Evolutionary conservation across 2,329 filamentous ascomycete species (phyloP).

Genomic region (Cylindrodendrum hubeiense): DNA sequence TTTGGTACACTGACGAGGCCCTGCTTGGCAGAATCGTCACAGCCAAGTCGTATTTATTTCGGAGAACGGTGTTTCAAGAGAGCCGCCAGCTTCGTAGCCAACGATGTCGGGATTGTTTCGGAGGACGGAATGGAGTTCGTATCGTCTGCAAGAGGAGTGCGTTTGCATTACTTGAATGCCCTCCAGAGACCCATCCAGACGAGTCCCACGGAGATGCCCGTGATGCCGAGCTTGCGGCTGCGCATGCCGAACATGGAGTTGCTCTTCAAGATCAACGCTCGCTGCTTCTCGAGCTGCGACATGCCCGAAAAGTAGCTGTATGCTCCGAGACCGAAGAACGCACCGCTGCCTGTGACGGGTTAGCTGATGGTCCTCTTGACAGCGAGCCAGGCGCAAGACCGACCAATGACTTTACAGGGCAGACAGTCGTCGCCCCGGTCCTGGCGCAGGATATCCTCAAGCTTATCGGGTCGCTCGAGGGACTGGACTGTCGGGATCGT

Average conservation of each 20-base stretch:
- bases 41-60: background rate
- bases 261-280: constrained; percentile 74
- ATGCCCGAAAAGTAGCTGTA: constrained; percentile 85
- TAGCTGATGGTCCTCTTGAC: constrained; percentile 12
- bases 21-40: background rate
- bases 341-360: constrained; percentile 71
- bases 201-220: constrained; percentile 74
- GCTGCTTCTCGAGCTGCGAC: constrained; percentile 76
- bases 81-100: background rate
- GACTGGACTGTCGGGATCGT: constrained; percentile 64
- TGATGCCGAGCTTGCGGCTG: constrained; percentile 76
- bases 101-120: background rate
- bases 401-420: constrained; percentile 79
- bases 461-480: constrained; percentile 71
- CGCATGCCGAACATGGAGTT: constrained; percentile 79
- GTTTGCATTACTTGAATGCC: constrained; percentile 59
- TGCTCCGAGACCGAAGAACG: constrained; percentile 79
- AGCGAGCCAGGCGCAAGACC: constrained; percentile 44
- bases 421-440: constrained; percentile 75
- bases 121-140: constrained; percentile 27
- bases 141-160: background rate
- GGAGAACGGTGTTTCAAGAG: background rate
- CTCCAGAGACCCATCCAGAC: constrained; percentile 79
- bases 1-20: background rate
- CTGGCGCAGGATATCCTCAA: constrained; percentile 68